Conservation (phyloP, 1,284 basidiomycete species). For the Cutaneotrichosporon sp. region DNA sequence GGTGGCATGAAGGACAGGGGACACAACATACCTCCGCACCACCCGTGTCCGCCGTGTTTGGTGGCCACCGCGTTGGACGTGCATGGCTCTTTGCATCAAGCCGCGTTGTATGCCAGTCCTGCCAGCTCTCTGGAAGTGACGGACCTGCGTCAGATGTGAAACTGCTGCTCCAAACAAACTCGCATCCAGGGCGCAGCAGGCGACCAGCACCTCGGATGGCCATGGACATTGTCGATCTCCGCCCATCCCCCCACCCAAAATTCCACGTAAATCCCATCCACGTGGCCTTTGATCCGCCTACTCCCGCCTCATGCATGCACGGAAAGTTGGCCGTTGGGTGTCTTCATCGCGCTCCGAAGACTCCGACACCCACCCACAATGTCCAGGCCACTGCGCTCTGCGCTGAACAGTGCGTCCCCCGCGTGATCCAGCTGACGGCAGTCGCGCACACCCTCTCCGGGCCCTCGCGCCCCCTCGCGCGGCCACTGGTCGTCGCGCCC, state of each 20-base stretch:
- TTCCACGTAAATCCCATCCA: conserved; percentile 2
- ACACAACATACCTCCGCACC: no score
- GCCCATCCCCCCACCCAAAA: neutral
- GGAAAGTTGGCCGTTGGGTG: conserved; percentile 16
- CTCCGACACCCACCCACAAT: conserved; percentile 15
- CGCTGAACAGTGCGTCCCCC: conserved; percentile 16
- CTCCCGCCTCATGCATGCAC: neutral
- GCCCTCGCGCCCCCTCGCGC: conserved; percentile 20
- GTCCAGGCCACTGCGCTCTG: conserved; percentile 28
- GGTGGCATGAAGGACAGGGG: no score
- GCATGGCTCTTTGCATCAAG: neutral
- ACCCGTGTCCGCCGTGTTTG: no score
- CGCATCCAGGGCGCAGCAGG: neutral
- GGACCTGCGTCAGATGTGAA: neutral
- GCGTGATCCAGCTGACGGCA: conserved; percentile 8
- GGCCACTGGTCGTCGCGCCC: conserved; percentile 1
- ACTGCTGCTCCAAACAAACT: neutral
- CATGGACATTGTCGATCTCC: neutral
- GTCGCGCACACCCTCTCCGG: conserved; percentile 21
- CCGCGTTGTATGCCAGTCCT: no score
- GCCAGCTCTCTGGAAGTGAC: no score
- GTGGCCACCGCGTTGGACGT: no score
- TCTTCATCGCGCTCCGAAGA: conserved; percentile 3
- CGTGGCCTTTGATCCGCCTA: neutral
- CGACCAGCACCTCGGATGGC: neutral